Evolutionary conservation across 2,329 filamentous ascomycete species (phyloP).

Genomic region (Pseudocercospora vitis): DNA sequence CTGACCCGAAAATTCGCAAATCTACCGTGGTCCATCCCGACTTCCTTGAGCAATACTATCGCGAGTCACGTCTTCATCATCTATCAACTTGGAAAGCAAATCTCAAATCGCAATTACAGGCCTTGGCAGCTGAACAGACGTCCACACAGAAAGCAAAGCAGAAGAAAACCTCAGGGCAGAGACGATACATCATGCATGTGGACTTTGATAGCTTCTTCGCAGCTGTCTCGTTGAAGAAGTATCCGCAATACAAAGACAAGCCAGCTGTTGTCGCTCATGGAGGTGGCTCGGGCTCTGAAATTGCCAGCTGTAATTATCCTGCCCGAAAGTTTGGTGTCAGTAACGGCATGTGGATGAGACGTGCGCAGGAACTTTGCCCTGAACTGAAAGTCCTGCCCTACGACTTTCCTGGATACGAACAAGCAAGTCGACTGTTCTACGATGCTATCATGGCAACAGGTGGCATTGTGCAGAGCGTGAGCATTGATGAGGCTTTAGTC

Average conservation of each 20-base stretch:
- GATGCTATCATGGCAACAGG: constrained; percentile 75
- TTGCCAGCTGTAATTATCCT: constrained; percentile 95
- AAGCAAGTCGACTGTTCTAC: constrained; percentile 85
- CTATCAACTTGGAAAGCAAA: constrained; percentile 96
- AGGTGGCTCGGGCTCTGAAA: constrained; percentile 81
- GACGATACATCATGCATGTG: constrained; percentile 87
- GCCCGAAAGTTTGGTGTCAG: constrained; percentile 84
- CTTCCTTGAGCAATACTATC: constrained; percentile 92
- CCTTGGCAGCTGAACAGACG: constrained; percentile 69
- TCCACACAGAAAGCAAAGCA: constrained; percentile 52
- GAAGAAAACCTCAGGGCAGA: constrained; percentile 60
- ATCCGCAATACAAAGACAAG: constrained; percentile 72
- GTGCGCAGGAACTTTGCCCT: constrained; percentile 77
- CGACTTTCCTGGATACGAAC: constrained; percentile 92
- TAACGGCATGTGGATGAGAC: constrained; percentile 99
- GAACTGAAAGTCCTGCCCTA: constrained; percentile 89
- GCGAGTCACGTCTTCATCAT: constrained; percentile 91
- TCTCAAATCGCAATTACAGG: constrained; percentile 84
- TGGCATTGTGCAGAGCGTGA: constrained; percentile 90
- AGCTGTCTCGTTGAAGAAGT: constrained; percentile 78
- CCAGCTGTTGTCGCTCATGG: constrained; percentile 90
- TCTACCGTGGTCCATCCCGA: constrained; percentile 90
- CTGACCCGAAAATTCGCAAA: constrained; percentile 81
- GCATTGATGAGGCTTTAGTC: constrained; percentile 89
- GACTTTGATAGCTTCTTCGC: constrained; percentile 99